Percentiles rank a stretch among this genome's conserved stretches.
Evolutionary conservation across 306 rosid genomes (phyloP).

Genomic region (Castanea crenata): DNA sequence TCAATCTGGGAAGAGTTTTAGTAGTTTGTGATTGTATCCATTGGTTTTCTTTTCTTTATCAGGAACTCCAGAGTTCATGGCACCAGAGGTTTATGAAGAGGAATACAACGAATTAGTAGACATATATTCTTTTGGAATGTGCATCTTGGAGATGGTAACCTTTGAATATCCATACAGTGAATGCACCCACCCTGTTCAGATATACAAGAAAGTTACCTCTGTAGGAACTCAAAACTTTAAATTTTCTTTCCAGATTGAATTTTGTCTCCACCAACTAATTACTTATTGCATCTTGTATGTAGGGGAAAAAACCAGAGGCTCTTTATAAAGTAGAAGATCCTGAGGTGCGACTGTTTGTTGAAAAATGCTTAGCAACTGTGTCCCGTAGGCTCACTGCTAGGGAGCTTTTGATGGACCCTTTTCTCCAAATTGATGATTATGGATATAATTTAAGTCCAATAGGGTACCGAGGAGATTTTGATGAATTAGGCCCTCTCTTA

Average conservation of each 20-base stretch:
- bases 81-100: constrained; percentile 96
- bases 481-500: constrained; percentile 49
- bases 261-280: constrained; percentile 13
- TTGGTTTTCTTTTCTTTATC: constrained; percentile 11
- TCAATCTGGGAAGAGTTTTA: neutral
- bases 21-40: neutral
- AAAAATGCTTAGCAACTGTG: constrained; percentile 83
- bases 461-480: constrained; percentile 46
- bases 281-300: constrained; percentile 14
- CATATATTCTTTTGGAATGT: constrained; percentile 96
- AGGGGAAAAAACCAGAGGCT: constrained; percentile 90
- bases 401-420: constrained; percentile 83
- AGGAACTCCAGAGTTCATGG: constrained; percentile 99
- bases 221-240: constrained; percentile 44
- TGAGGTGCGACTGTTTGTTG: constrained; percentile 73
- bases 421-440: constrained; percentile 72
- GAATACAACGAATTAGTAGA: constrained; percentile 95
- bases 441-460: constrained; percentile 45
- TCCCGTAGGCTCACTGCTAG: constrained; percentile 77
- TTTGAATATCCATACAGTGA: constrained; percentile 94
- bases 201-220: constrained; percentile 87
- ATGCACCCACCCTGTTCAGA: constrained; percentile 92
- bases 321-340: constrained; percentile 70
- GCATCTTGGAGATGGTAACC: constrained; percentile 97
- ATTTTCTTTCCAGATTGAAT: constrained; percentile 1